Base-by-base conservation (phyloP, 163 green algal genomes). In the Trebouxia gelatinosa region DNA sequence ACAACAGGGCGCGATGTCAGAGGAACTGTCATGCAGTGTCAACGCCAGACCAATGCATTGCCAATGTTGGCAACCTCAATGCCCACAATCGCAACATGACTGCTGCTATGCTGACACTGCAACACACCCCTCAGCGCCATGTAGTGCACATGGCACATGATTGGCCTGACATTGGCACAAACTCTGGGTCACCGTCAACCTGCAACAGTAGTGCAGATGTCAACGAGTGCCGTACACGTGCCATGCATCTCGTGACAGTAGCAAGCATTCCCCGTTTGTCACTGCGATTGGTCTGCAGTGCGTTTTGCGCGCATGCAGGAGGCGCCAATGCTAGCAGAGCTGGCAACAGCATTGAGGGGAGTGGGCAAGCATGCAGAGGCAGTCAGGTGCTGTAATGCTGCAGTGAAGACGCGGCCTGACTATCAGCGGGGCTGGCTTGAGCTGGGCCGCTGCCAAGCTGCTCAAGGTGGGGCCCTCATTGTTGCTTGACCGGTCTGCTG, bases 301-400 rank as follows among this genome's bases (percentile, higher is more conserved):
- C 31, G 57, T 26, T 66, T 26, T 62, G 68, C 68, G n/a, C n/a
- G n/a, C n/a, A n/a, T n/a, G n/a, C n/a, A 76, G 68, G 68, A 76
- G 29, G 68, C 68, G 31, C 68, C 68, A 28, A 76, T 76, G 68
- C 43, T 76, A 28, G 68, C 68, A 31, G 40, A 76, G 40, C 6
- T 76, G 43, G 68, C 40, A 11, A 23, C 13, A 21, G 68, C 46
- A 19, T 43, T 76, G n/a, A 38, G 43, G 28, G 46, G 46, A 9
- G 2, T 76, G 68, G 68, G 68, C 68, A 76, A 62, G 46, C 68
- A 76, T 61, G 46, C 29, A 34, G 68, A 76, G 28, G 40, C 68
- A 11, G 31, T 62, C 40, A 28, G 68, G 28, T 76, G 68, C 43
- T 76, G 43, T 31, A 38, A 39, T 46, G 68, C 68, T 34, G 68